A percentile compares a stretch with the other conserved stretches of the same genome.
Evolutionary conservation across 169 alveolate genomes (phyloP).

Genomic region (Perkinsus chesapeaki): DNA sequence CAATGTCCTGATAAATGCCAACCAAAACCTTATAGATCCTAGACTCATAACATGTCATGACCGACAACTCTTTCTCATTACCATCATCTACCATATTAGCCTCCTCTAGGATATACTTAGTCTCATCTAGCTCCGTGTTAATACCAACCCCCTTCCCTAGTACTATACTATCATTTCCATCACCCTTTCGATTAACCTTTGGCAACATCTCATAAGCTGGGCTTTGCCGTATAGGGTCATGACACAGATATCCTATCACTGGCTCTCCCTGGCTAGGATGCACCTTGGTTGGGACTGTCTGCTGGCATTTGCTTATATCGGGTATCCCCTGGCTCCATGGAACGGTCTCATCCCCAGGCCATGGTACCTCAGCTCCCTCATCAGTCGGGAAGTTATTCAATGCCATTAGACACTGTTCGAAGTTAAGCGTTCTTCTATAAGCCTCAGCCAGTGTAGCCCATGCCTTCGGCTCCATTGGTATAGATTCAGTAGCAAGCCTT

Average conservation of each 20-base stretch:
- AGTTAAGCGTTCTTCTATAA: background rate
- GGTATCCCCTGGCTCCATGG: background rate
- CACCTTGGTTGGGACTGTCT: background rate
- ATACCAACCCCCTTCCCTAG: background rate
- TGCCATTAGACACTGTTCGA: background rate
- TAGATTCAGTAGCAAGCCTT: background rate
- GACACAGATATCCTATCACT: background rate
- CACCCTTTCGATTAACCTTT: background rate
- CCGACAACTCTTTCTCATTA: too few species aligned
- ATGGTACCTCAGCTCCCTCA: background rate
- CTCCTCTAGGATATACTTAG: background rate
- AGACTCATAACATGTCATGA: too few species aligned
- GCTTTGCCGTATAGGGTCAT: background rate
- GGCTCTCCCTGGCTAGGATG: background rate
- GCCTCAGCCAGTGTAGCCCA: slow-evolving; percentile 2
- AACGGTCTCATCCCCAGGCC: background rate
- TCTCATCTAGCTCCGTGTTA: background rate
- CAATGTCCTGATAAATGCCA: too few species aligned
- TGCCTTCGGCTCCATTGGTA: background rate
- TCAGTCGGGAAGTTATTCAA: background rate
- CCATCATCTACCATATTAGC: background rate
- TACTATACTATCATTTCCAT: background rate
- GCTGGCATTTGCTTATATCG: background rate
- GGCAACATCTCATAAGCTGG: background rate
- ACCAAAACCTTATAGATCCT: too few species aligned